Percentiles rank a stretch among this genome's conserved stretches.
phyloP scores from a whole-genome alignment of 371 early-diverging fungal species.

The Sporodiniella umbellata region DNA sequence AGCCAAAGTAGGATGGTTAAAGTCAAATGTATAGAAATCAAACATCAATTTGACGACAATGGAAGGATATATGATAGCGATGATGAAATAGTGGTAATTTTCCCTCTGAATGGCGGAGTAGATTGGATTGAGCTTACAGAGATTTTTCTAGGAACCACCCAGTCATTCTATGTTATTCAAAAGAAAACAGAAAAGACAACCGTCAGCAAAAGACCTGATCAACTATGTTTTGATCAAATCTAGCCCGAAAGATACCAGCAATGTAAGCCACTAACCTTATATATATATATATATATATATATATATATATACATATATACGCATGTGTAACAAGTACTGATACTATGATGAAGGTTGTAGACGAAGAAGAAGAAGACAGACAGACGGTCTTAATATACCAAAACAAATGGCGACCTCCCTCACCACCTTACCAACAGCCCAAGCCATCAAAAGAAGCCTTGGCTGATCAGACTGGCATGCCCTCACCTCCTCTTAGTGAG shows the following conservation, averaged over 20 bases:
- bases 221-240: constrained; percentile 15
- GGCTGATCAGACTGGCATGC: neutral
- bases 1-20: too few species aligned
- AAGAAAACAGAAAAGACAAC: constrained; percentile 11
- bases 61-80: constrained; percentile 35
- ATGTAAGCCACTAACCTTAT: neutral
- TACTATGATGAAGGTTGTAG: neutral
- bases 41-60: constrained; percentile 27
- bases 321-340: too few species aligned
- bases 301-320: neutral
- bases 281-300: too few species aligned
- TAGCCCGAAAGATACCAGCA: neutral
- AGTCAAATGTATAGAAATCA: too few species aligned
- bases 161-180: neutral
- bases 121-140: too few species aligned
- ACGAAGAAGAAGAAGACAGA: neutral
- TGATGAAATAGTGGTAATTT: constrained; percentile 12
- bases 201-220: constrained; percentile 23
- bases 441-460: neutral
- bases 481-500: constrained; percentile 18
- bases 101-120: too few species aligned
- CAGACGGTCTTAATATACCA: neutral
- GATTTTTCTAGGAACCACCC: neutral
- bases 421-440: constrained; percentile 19
- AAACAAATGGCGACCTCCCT: constrained; percentile 24